These are phyloP conservation scores for Pichia manshurica DNA, from an alignment of 805 yeast genomes.

Conservation along the genomic window DNA sequence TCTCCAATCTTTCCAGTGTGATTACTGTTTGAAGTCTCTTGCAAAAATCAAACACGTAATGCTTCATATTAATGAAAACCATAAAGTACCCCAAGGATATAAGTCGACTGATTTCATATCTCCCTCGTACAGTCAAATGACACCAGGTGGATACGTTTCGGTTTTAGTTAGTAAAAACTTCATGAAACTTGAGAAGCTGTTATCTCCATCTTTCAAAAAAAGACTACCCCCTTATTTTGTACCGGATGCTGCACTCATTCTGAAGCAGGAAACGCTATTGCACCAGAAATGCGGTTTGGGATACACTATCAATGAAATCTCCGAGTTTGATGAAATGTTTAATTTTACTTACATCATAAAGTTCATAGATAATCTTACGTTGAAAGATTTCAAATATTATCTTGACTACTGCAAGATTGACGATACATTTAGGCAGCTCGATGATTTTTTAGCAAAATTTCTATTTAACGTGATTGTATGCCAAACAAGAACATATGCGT, in stretches of 20 bases:
- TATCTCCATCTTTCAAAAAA: not conserved
- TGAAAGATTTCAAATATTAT: constrained; percentile 2
- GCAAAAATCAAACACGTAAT: not conserved
- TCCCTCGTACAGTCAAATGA: not conserved
- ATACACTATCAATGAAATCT: not conserved
- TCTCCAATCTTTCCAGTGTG: constrained; percentile 9
- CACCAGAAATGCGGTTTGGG: not conserved
- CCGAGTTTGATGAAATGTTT: constrained; percentile 9
- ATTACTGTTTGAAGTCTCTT: constrained; percentile 10
- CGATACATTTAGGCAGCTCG: not conserved
- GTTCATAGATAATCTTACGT: not conserved
- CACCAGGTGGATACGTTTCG: constrained; percentile 1
- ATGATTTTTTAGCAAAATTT: not conserved
- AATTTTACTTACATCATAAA: not conserved
- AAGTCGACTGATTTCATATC: constrained; percentile 1
- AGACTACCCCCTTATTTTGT: not conserved
- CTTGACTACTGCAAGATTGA: constrained; percentile 4
- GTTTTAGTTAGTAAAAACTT: constrained; percentile 4
- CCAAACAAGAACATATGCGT: not conserved
- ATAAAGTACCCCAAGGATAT: not conserved
- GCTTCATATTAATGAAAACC: constrained; percentile 4
- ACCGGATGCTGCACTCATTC: not conserved
- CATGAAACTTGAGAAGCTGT: not conserved
- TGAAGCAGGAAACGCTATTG: too few relatives aligned
- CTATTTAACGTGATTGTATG: not conserved